Evolutionary conservation across 2,329 filamentous ascomycete genomes (phyloP), one percentile per base, ranked within the genome.

Genomic region (Fusarium guadeloupense): DNA sequence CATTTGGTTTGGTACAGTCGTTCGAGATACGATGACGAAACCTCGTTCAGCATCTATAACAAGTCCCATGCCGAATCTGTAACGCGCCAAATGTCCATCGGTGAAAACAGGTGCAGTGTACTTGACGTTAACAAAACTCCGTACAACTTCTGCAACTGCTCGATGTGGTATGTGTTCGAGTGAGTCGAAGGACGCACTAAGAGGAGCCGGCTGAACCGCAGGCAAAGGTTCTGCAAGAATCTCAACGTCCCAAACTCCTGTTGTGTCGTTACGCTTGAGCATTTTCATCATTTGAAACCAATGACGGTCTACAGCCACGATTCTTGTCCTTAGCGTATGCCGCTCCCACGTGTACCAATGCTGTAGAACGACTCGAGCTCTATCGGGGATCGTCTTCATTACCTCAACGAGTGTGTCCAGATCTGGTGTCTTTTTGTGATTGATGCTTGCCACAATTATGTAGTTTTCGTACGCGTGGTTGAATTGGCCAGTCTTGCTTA

Each of bases 41-140:
- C 95, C 95, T 78, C 97, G 93, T 53, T 96, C 92, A 1, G 95
- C 95, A 75, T 99, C 94, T 57, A 99, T 91, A 6, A 99, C 94
- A 30, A 99, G 80, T 28, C 95, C 95, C 82, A 97, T 97, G 1
- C 95, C 95, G 77, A 92, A 93, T 78, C 96, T 95, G 33, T 92
- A 85, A 64, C 94, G 59, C 1, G 39, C 21, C 1, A 43, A 45
- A 3, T 62, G 59, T 90, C 75, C 95, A 73, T 99, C 95, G 9
- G 99, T 84, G 79, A 98, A 97, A 55, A 98, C 81, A 0, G 95
- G 95, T 87, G 99, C 94, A 14, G 89, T 90, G 69, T 93, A 96
- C 57, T 90, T 89, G 50, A 99, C 90, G 30, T 94, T 89, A 16
- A 99, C 94, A 72, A 99, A 98, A 73, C 93, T 97, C 63, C 90